phyloP scores from a whole-genome alignment of 2,329 filamentous ascomycete species.

The Cylindrodendrum hubeiense region DNA sequence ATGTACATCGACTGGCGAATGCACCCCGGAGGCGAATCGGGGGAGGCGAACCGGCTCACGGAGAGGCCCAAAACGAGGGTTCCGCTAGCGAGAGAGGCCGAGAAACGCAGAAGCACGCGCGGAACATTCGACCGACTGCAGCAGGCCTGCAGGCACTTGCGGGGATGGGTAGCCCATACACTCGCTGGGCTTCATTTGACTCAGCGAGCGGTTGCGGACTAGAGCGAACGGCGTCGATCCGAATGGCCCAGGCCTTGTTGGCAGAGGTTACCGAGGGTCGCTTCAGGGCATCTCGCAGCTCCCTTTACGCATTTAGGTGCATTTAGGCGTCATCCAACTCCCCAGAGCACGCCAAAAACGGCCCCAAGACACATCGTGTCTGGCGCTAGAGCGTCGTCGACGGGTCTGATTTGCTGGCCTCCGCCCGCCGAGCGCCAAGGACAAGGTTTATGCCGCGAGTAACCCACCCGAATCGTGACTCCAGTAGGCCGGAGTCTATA shows the following conservation, averaged over 20 bases:
- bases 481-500: conserved; percentile 23
- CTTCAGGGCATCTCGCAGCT: conserved; percentile 9
- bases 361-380: neutral
- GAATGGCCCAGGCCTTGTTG: neutral
- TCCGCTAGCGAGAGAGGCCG: conserved; percentile 11
- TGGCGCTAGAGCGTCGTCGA: conserved; percentile 2
- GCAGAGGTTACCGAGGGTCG: neutral
- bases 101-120: conserved; percentile 31
- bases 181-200: neutral
- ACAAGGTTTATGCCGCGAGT: conserved; percentile 41
- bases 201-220: neutral
- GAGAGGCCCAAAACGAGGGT: conserved; percentile 12
- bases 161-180: conserved; percentile 1
- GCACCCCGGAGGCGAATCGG: conserved; percentile 29
- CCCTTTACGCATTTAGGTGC: conserved; percentile 8
- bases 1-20: conserved; percentile 21
- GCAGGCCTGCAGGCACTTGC: conserved; percentile 5
- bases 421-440: conserved; percentile 9
- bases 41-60: neutral
- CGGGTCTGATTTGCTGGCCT: conserved; percentile 20
- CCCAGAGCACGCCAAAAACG: neutral
- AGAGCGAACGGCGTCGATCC: neutral
- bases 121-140: conserved; percentile 40
- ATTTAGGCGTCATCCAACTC: neutral
- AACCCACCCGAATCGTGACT: conserved; percentile 32